A percentile compares a stretch with the other conserved stretches of the same genome.
These are phyloP conservation scores for Didymella segeticola DNA, from an alignment of 2,329 filamentous ascomycete species.

Conservation along the genomic window DNA sequence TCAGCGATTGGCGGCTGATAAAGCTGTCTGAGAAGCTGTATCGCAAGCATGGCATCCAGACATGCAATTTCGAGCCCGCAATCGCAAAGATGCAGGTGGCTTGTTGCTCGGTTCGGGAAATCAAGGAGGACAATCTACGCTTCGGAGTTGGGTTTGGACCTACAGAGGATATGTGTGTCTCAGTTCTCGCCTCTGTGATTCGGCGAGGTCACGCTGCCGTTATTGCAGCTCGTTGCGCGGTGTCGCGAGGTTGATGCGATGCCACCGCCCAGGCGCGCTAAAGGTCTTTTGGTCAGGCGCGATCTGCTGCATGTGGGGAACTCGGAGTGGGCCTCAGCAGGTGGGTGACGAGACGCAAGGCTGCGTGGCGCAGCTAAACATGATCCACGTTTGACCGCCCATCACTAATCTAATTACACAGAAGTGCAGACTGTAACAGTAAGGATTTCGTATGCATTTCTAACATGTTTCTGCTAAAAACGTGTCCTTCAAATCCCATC, in stretches of 20 bases:
- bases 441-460: no score
- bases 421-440: not conserved
- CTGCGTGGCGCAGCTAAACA: not conserved
- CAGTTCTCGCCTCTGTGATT: not conserved
- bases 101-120: conserved; percentile 33
- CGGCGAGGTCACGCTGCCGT: conserved; percentile 4
- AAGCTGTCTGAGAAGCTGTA: not conserved
- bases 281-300: conserved; percentile 5
- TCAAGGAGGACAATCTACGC: conserved; percentile 59
- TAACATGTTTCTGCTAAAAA: no score
- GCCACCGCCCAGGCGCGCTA: conserved; percentile 22
- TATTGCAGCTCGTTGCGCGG: conserved; percentile 21
- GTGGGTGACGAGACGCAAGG: conserved; percentile 4
- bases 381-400: no score
- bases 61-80: conserved; percentile 20
- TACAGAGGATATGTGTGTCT: conserved; percentile 9
- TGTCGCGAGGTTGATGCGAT: conserved; percentile 27
- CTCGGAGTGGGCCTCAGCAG: conserved; percentile 11
- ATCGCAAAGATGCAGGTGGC: conserved; percentile 26
- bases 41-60: conserved; percentile 16
- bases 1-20: not conserved
- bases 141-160: conserved; percentile 24
- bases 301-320: conserved; percentile 11
- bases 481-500: no score
- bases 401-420: no score